phyloP scores from a whole-genome alignment of 345 rosid genomes.

The Brassica cretica region DNA sequence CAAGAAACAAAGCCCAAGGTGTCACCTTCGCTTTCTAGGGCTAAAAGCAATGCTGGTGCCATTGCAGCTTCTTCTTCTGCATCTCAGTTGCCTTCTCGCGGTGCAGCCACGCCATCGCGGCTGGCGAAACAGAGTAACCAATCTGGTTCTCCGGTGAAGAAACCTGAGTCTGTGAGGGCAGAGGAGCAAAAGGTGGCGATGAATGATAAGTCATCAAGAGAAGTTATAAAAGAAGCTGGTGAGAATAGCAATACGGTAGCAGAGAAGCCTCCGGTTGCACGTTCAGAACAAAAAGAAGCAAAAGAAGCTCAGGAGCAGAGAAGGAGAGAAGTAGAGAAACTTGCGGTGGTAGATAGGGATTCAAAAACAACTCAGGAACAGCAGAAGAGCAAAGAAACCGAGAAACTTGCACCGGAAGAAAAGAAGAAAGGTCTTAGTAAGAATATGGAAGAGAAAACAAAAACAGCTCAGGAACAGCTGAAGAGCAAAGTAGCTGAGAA shows the following conservation, averaged over 20 bases:
- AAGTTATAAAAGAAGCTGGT: constrained; percentile 32
- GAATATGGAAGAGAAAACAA: constrained; percentile 14
- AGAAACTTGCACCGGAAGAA: constrained; percentile 26
- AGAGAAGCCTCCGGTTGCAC: constrained; percentile 25
- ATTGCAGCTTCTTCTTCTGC: neutral
- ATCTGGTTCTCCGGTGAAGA: constrained; percentile 38
- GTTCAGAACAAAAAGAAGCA: constrained; percentile 4
- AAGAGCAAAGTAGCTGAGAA: constrained; percentile 18
- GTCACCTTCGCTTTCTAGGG: constrained; percentile 26
- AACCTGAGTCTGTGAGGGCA: constrained; percentile 3
- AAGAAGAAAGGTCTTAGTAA: constrained; percentile 18
- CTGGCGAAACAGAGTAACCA: constrained; percentile 20
- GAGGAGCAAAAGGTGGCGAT: constrained; percentile 19
- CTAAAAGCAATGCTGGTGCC: neutral
- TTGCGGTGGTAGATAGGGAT: constrained; percentile 28
- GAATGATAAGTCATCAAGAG: constrained; percentile 16
- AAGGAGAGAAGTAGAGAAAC: constrained; percentile 27
- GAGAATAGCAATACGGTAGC: neutral
- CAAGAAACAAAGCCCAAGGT: constrained; percentile 23
- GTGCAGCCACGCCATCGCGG: constrained; percentile 11
- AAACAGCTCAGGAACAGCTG: neutral
- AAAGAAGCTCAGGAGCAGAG: constrained; percentile 24
- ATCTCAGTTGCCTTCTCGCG: constrained; percentile 2
- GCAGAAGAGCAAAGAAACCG: constrained; percentile 1
- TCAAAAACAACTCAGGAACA: neutral